Conservation (phyloP, 768 basidiomycete genomes). For the Panellus pusillus region DNA sequence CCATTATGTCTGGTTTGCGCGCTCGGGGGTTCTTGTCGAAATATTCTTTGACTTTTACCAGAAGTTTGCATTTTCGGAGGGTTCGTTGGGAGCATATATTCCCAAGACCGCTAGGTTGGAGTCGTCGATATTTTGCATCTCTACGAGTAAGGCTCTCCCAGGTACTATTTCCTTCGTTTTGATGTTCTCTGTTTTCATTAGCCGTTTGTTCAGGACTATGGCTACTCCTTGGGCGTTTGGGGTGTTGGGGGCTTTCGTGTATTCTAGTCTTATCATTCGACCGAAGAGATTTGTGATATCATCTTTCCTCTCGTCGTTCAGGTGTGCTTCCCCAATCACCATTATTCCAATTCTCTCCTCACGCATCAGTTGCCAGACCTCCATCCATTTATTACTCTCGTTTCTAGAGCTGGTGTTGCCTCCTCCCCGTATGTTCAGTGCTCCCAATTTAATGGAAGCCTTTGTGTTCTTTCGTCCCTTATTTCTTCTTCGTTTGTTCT, state of each 20-base stretch:
- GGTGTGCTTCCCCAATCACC: constrained; percentile 33
- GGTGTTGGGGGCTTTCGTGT: constrained; percentile 14
- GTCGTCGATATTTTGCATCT: constrained; percentile 18
- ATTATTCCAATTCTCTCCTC: constrained; percentile 29
- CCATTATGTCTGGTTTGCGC: constrained; percentile 32
- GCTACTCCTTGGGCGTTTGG: constrained; percentile 32
- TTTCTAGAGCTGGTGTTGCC: constrained; percentile 1
- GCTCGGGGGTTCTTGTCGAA: constrained; percentile 7
- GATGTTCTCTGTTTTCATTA: constrained; percentile 15
- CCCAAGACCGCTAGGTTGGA: constrained; percentile 10
- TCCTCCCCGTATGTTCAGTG: neutral
- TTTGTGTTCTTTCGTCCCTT: too few species aligned
- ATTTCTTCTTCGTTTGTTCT: too few species aligned
- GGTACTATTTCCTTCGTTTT: neutral
- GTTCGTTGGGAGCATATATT: constrained; percentile 37
- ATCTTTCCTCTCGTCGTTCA: constrained; percentile 15
- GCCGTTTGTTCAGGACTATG: constrained; percentile 32
- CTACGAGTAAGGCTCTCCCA: neutral
- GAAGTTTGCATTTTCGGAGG: constrained; percentile 29
- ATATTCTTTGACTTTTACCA: constrained; percentile 21
- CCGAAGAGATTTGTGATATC: constrained; percentile 9
- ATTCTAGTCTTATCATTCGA: constrained; percentile 20
- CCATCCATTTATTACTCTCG: neutral
- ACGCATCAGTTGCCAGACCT: constrained; percentile 19
- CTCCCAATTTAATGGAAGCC: too few species aligned